These are phyloP conservation scores for Urochloa ruziziensis DNA, from an alignment of 176 grass and related monocot species.

Conservation along the genomic window DNA sequence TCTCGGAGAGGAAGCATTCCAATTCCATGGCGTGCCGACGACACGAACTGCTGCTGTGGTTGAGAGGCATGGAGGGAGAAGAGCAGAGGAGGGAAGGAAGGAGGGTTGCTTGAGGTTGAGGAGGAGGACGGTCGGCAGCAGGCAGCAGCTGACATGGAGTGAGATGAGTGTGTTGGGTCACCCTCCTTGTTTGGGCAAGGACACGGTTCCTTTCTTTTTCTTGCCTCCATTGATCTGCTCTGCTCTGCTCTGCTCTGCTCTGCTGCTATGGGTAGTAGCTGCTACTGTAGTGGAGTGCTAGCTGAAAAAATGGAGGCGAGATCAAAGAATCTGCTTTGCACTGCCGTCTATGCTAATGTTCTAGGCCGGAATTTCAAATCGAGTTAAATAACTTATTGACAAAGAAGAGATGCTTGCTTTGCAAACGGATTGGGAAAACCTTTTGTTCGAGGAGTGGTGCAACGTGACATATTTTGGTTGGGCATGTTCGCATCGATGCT, in stretches of 20 bases:
- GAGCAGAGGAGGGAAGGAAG: neutral
- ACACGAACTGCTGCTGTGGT: neutral
- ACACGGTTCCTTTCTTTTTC: constrained; percentile 43
- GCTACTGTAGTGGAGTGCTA: constrained; percentile 10
- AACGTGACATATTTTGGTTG: too few species aligned
- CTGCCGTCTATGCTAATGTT: neutral
- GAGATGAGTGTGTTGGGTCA: constrained; percentile 22
- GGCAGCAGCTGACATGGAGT: constrained; percentile 3
- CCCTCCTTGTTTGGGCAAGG: constrained; percentile 16
- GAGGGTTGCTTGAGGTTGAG: constrained; percentile 27
- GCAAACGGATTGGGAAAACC: too few species aligned
- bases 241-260: neutral
- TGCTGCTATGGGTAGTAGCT: neutral
- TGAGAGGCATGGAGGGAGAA: neutral
- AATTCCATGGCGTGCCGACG: neutral
- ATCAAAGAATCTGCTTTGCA: neutral
- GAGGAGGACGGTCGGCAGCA: neutral
- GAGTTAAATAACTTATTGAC: neutral
- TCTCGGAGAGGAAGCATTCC: neutral
- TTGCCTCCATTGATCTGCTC: neutral
- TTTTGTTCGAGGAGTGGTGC: too few species aligned
- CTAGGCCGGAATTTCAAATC: neutral
- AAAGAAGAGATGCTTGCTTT: too few species aligned
- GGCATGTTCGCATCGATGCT: too few species aligned
- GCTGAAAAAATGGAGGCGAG: neutral